Conservation (phyloP, 148 eudicot genomes). For the Vaccinium vitisidaea region DNA sequence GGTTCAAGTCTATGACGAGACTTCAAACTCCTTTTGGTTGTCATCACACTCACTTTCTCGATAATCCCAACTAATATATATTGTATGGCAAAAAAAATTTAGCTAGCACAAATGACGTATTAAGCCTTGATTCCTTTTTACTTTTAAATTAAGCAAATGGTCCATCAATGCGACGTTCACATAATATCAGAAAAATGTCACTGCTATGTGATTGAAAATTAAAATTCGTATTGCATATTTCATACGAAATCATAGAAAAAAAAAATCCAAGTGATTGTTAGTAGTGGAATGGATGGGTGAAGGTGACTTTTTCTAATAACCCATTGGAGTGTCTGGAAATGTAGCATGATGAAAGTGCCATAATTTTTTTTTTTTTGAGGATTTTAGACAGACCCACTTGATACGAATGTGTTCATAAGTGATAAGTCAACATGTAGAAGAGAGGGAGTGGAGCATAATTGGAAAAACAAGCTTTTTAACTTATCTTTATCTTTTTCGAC, state of each 20-base stretch:
- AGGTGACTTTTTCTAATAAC: slow-evolving; percentile 16
- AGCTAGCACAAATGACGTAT: not conserved
- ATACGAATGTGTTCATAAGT: not conserved
- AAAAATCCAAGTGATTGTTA: slow-evolving; percentile 30
- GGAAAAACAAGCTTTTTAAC: too few relatives aligned
- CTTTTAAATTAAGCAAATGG: not conserved
- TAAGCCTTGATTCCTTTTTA: not conserved
- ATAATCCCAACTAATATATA: too few relatives aligned
- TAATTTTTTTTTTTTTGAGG: not conserved
- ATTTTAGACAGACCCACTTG: slow-evolving; percentile 8
- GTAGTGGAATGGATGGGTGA: slow-evolving; percentile 17
- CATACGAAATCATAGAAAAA: not conserved
- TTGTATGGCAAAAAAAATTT: too few relatives aligned
- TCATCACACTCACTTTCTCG: too few relatives aligned
- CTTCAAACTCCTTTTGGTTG: too few relatives aligned
- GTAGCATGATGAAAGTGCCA: not conserved
- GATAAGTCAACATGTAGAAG: not conserved
- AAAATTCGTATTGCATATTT: not conserved
- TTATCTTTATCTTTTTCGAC: too few relatives aligned
- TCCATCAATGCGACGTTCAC: not conserved
- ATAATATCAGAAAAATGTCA: not conserved
- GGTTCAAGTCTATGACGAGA: too few relatives aligned
- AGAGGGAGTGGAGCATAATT: too few relatives aligned
- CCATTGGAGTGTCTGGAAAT: slow-evolving; percentile 9
- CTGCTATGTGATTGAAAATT: not conserved